A percentile compares a stretch with the other conserved stretches of the same genome.
phyloP scores from a whole-genome alignment of 1,139 yeast species.

The Pichia sp. region DNA sequence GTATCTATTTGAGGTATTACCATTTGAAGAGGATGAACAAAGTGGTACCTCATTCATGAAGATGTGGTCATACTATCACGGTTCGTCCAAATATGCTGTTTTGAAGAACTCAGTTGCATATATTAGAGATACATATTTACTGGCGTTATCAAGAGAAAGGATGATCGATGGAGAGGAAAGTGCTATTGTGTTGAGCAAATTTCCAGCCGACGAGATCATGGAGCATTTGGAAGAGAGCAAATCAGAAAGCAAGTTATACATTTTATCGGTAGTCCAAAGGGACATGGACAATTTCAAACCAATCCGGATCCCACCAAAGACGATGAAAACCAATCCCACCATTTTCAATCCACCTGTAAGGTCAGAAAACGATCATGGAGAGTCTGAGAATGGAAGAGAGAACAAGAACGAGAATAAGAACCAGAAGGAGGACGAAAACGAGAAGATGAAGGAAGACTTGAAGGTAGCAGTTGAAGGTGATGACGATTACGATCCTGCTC shows the following conservation, averaged over 20 bases:
- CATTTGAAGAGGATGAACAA: slow-evolving; percentile 25
- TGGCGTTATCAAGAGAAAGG: slow-evolving; percentile 38
- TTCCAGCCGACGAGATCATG: slow-evolving; percentile 13
- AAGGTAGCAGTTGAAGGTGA: slow-evolving; percentile 1
- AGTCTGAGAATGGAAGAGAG: neutral
- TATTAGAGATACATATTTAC: slow-evolving; percentile 64
- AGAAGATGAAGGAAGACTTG: neutral
- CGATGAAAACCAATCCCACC: neutral
- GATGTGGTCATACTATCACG: slow-evolving; percentile 43
- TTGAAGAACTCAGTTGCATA: slow-evolving; percentile 44
- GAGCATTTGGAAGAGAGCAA: slow-evolving; percentile 7
- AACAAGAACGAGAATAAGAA: neutral
- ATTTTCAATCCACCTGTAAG: neutral
- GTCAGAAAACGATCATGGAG: neutral
- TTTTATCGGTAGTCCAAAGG: slow-evolving; percentile 20
- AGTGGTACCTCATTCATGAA: slow-evolving; percentile 37
- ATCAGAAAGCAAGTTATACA: slow-evolving; percentile 13
- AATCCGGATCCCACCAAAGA: neutral
- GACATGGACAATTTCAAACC: slow-evolving; percentile 11
- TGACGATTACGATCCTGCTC: slow-evolving; percentile 16
- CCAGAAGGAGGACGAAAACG: no score
- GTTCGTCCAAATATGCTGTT: slow-evolving; percentile 43
- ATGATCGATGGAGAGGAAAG: slow-evolving; percentile 15
- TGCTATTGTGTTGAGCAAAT: slow-evolving; percentile 14
- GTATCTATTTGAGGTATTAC: slow-evolving; percentile 43